phyloP scores from a whole-genome alignment of 176 grass and related monocot genomes.

The Urochloa ruziziensis region DNA sequence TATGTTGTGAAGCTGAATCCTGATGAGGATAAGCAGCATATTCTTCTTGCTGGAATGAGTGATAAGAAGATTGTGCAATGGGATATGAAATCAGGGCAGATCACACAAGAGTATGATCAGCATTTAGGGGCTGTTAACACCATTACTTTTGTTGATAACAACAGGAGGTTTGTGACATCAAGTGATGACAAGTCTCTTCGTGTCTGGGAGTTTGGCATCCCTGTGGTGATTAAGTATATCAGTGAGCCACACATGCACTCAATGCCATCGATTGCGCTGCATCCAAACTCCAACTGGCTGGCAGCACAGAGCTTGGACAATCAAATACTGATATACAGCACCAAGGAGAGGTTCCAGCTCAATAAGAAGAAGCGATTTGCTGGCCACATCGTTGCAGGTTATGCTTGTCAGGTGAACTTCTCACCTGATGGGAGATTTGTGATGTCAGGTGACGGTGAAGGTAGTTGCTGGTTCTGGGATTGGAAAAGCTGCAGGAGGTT shows the following conservation, averaged over 20 bases:
- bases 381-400: constrained; percentile 92
- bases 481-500: constrained; percentile 96
- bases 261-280: constrained; percentile 85
- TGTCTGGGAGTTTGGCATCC: constrained; percentile 97
- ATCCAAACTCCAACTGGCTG: constrained; percentile 95
- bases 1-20: constrained; percentile 97
- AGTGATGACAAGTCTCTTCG: constrained; percentile 96
- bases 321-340: constrained; percentile 99
- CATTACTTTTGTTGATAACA: constrained; percentile 97
- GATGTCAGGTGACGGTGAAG: constrained; percentile 96
- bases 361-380: constrained; percentile 99
- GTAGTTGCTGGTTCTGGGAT: constrained; percentile 98
- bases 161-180: constrained; percentile 96
- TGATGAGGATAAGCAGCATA: constrained; percentile 97
- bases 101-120: constrained; percentile 98
- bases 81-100: constrained; percentile 94
- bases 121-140: constrained; percentile 95
- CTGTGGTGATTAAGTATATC: constrained; percentile 99
- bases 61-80: constrained; percentile 99
- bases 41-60: constrained; percentile 98
- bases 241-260: constrained; percentile 99
- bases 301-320: constrained; percentile 98
- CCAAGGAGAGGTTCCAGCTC: constrained; percentile 97
- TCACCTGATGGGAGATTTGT: constrained; percentile 95
- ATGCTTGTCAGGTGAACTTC: constrained; percentile 98